Evolutionary conservation across 2,329 filamentous ascomycete species (phyloP), one percentile per base, ranked within the genome.

Genomic region (Paraphoma sp.): DNA sequence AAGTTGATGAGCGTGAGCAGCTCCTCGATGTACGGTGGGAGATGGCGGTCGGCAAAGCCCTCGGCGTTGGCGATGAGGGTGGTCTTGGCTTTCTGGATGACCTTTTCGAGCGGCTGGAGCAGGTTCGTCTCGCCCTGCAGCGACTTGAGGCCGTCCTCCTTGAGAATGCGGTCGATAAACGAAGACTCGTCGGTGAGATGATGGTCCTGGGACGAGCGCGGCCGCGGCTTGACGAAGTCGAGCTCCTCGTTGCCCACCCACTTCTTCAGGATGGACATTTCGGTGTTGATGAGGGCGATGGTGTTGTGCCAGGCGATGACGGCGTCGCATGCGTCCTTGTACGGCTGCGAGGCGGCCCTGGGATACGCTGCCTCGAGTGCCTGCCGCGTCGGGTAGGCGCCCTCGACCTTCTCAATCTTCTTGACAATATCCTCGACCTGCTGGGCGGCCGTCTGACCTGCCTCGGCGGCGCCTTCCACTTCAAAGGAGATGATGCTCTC

Each of bases 241-340:
- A 99, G 85, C 71, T 97, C 93, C 38, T 93, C 88, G 71, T 99
- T 99, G 52, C 95, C 95, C 28, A 99, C 95, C 95, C 95, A 99
- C 61, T 90, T 93, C 76, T 95, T 93, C 61, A 99, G 78, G 62
- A 98, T 93, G 12, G 88, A 88, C 56, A 99, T 85, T 76, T 99
- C 92, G 2, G 92, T 97, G 75, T 96, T 97, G 82, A 99, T 98
- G 72, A 97, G 87, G 72, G 94, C 89, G 31, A 93, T 97, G 49
- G 93, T 97, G 77, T 98, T 99, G 82, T 97, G 90, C 95, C 95
- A 99, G 3, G 94, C 89, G 59, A 97, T 87, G 63, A 99, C 89
- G 47, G 94, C 90, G 73, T 96, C 91, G 70, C 90, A 95, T 29
- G 92, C 92, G 59, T 93, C 89, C 59, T 86, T 84, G 78, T 93